Percentiles rank a stretch among this genome's conserved stretches.
phyloP scores from a whole-genome alignment of 108 stramenopile species.

The Conticribra weissflogii region DNA sequence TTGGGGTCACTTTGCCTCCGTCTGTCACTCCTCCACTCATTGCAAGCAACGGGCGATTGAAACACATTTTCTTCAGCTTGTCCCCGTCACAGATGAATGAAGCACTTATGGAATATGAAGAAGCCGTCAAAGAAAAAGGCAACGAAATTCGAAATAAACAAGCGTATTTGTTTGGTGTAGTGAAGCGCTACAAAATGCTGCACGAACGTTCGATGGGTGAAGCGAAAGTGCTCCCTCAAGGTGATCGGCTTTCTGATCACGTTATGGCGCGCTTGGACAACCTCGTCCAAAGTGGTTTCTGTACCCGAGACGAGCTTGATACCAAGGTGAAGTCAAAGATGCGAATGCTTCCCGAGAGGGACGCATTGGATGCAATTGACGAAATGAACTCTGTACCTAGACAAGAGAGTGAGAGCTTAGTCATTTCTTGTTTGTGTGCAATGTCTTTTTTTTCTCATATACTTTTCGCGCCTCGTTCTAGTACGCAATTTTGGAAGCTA shows the following conservation, averaged over 20 bases:
- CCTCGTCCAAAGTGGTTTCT: slow-evolving; percentile 66
- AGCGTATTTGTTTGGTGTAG: slow-evolving; percentile 80
- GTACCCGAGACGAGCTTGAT: slow-evolving; percentile 72
- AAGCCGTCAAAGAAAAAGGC: slow-evolving; percentile 72
- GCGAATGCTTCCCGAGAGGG: slow-evolving; percentile 75
- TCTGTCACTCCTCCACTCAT: slow-evolving; percentile 42
- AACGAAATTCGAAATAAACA: slow-evolving; percentile 67
- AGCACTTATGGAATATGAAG: slow-evolving; percentile 75
- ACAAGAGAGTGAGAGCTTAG: slow-evolving; percentile 30
- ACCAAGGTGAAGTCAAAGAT: slow-evolving; percentile 75
- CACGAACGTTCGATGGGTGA: slow-evolving; percentile 40
- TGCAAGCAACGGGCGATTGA: slow-evolving; percentile 7
- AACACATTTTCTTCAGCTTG: slow-evolving; percentile 23
- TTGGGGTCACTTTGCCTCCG: slow-evolving; percentile 26
- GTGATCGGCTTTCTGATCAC: slow-evolving; percentile 55
- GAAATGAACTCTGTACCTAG: slow-evolving; percentile 66
- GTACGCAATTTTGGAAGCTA: slow-evolving; percentile 74
- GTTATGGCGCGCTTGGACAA: slow-evolving; percentile 53
- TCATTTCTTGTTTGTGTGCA: too few relatives aligned
- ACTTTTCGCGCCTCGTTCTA: neutral
- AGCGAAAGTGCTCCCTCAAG: slow-evolving; percentile 54
- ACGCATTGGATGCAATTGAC: slow-evolving; percentile 82
- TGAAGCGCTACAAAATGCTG: slow-evolving; percentile 74
- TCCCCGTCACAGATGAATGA: slow-evolving; percentile 67
- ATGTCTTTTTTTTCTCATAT: neutral